These are phyloP conservation scores for Ogataea ganodermae DNA, from an alignment of 805 yeast species.

Conservation along the genomic window DNA sequence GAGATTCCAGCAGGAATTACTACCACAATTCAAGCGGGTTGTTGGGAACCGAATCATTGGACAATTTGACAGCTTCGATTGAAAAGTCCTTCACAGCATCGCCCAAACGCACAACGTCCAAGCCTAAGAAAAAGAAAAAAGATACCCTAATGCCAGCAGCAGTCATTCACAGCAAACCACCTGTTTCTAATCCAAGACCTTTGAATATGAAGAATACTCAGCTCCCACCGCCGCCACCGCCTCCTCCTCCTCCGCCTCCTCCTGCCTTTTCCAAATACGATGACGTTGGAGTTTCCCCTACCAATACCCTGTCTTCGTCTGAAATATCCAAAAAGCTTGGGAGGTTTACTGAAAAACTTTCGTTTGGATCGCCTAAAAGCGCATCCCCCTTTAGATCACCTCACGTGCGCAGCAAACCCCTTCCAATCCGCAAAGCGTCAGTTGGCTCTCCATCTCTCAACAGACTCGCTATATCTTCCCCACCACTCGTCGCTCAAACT, in stretches of 20 bases:
- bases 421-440: background rate
- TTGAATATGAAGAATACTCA: background rate
- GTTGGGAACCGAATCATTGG: conserved; percentile 19
- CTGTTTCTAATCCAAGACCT: conserved; percentile 1
- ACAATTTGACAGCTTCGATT: conserved; percentile 21
- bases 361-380: conserved; percentile 17
- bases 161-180: background rate
- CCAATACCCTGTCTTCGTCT: conserved; percentile 15
- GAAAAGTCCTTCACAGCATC: conserved; percentile 20
- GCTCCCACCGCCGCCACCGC: conserved; percentile 16
- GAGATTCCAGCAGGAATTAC: conserved; percentile 16
- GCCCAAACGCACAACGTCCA: conserved; percentile 4
- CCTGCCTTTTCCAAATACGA: background rate
- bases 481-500: background rate
- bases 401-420: background rate
- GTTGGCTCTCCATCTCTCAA: conserved; percentile 2
- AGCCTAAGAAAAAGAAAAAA: background rate
- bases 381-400: conserved; percentile 4
- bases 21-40: conserved; percentile 20
- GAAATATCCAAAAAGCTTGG: conserved; percentile 23
- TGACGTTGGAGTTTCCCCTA: background rate
- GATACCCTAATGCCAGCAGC: conserved; percentile 9
- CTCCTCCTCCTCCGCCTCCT: conserved; percentile 17
- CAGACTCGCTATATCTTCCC: background rate
- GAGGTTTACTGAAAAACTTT: conserved; percentile 26